Percentiles rank a stretch among this genome's conserved stretches.
These are phyloP conservation scores for Blastobotrys parvus DNA, from an alignment of 805 yeast species.

Conservation along the genomic window DNA sequence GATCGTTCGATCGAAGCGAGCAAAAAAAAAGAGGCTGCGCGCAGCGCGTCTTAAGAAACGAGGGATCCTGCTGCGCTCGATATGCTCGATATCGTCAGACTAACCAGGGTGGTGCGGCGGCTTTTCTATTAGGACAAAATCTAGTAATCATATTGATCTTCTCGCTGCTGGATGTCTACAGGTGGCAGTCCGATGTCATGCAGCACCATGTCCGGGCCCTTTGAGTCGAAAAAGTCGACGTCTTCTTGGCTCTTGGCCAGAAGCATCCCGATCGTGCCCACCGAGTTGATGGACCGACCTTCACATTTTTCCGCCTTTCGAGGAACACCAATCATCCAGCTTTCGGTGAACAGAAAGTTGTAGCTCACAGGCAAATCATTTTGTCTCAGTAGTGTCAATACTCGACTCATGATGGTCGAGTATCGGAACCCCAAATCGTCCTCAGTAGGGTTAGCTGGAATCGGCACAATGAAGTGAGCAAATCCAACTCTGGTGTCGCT, in stretches of 20 bases:
- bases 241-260: slow-evolving; percentile 59
- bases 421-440: slow-evolving; percentile 64
- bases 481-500: slow-evolving; percentile 56
- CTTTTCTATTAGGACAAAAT: no score
- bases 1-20: neutral
- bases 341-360: slow-evolving; percentile 71
- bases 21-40: no score
- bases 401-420: slow-evolving; percentile 62
- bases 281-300: slow-evolving; percentile 61
- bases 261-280: slow-evolving; percentile 73
- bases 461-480: slow-evolving; percentile 73
- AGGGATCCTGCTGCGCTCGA: no score
- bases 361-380: slow-evolving; percentile 46
- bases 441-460: slow-evolving; percentile 37
- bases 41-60: no score
- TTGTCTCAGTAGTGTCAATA: slow-evolving; percentile 51
- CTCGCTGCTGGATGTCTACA: slow-evolving; percentile 17
- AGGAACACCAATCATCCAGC: slow-evolving; percentile 85
- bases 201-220: slow-evolving; percentile 40
- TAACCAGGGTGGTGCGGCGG: no score
- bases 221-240: slow-evolving; percentile 39
- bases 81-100: no score
- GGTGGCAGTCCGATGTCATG: slow-evolving; percentile 55
- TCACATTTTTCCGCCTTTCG: slow-evolving; percentile 42
- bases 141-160: slow-evolving; percentile 12